Evolutionary conservation across 257 asterid species (phyloP).

Genomic region (Leptodermis oblonga): DNA sequence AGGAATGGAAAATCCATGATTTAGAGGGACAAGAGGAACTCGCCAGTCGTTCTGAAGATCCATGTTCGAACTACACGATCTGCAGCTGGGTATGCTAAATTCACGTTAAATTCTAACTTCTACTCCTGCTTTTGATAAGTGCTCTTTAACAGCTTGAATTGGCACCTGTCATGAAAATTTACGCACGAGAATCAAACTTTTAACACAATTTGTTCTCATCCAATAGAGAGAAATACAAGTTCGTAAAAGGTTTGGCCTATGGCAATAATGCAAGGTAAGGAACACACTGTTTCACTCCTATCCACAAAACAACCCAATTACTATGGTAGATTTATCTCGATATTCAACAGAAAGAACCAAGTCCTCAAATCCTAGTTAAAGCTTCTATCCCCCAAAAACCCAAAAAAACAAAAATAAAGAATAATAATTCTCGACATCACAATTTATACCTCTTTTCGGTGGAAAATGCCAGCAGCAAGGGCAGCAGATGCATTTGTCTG

Average conservation of each 20-base stretch:
- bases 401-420: neutral
- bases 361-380: neutral
- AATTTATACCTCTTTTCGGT: slow-evolving; percentile 72
- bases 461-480: slow-evolving; percentile 98
- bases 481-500: slow-evolving; percentile 97
- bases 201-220: no score
- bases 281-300: neutral
- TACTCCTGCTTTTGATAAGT: slow-evolving; percentile 43
- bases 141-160: slow-evolving; percentile 58
- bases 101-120: slow-evolving; percentile 45
- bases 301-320: neutral
- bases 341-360: neutral
- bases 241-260: no score
- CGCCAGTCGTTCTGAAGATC: neutral
- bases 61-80: neutral
- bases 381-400: neutral
- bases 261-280: neutral
- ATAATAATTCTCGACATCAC: neutral
- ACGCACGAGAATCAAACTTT: slow-evolving; percentile 1
- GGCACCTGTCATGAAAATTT: slow-evolving; percentile 46
- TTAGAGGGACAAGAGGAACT: neutral
- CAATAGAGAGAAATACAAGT: no score
- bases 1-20: neutral
- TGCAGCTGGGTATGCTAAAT: neutral
- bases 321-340: neutral